Conservation (phyloP, 164 flowering plant genomes). For the Stephania cephalantha region DNA sequence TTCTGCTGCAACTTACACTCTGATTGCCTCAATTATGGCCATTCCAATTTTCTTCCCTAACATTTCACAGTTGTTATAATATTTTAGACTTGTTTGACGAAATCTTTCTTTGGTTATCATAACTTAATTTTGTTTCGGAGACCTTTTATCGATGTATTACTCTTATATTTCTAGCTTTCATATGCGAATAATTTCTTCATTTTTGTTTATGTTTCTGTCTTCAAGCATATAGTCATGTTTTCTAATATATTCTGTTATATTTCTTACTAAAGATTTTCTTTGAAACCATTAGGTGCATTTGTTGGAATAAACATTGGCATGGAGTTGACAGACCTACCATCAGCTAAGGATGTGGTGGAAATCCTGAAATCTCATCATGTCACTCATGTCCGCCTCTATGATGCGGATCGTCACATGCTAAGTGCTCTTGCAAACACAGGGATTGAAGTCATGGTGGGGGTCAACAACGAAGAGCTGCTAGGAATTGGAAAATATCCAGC, state of each 20-base stretch:
- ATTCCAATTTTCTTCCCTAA: background rate
- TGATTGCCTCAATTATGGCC: background rate
- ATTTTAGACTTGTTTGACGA: background rate
- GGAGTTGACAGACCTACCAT: conserved; percentile 45
- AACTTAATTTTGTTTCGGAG: too few relatives aligned
- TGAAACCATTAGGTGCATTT: conserved; percentile 40
- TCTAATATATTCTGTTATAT: background rate
- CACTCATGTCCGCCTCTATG: conserved; percentile 64
- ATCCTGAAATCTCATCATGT: conserved; percentile 52
- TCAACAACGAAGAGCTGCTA: conserved; percentile 64
- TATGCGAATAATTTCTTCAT: background rate
- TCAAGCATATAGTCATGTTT: background rate
- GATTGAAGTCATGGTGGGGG: conserved; percentile 77
- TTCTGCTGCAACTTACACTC: background rate
- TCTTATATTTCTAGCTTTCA: too few relatives aligned
- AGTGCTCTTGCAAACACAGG: conserved; percentile 56
- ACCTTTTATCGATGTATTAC: too few relatives aligned
- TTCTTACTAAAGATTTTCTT: background rate
- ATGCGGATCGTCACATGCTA: conserved; percentile 60
- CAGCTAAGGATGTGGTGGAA: conserved; percentile 45
- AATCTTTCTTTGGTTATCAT: too few relatives aligned
- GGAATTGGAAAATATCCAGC: conserved; percentile 65
- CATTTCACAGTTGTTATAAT: background rate
- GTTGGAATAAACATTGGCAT: conserved; percentile 71
- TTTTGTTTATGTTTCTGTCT: background rate